These are phyloP conservation scores for Trypanosoma mega DNA, from an alignment of 208 protist species.

Conservation along the genomic window DNA sequence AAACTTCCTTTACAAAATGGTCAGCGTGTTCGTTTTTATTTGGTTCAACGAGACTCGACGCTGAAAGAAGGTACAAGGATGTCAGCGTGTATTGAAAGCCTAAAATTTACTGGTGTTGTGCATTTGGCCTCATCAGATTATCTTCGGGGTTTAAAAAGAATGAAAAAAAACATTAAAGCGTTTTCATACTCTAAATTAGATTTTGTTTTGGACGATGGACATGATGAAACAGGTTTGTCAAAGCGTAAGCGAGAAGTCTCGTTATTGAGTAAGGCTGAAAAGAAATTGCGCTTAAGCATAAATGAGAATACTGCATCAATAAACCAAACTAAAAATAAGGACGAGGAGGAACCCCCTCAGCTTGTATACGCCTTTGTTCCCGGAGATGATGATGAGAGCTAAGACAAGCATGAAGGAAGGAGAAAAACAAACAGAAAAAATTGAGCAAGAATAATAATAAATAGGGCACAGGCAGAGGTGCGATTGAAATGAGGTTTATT, in stretches of 20 bases:
- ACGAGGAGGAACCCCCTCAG: conserved; percentile 38
- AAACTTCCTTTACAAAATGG: conserved; percentile 27
- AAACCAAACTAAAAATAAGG: too few relatives aligned
- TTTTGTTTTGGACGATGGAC: conserved; percentile 19
- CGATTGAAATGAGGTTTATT: neutral
- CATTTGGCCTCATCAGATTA: neutral
- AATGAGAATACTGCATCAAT: too few relatives aligned
- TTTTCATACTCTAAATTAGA: conserved; percentile 13
- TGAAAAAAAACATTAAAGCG: conserved; percentile 10
- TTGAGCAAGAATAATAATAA: neutral
- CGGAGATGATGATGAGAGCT: conserved; percentile 73
- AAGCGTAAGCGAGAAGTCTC: neutral
- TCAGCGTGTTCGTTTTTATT: conserved; percentile 32
- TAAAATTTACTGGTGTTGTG: conserved; percentile 22
- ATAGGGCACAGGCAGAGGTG: neutral
- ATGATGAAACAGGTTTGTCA: conserved; percentile 1
- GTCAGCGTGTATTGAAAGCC: conserved; percentile 1
- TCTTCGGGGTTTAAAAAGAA: neutral
- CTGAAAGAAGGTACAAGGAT: neutral
- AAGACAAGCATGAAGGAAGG: too few relatives aligned
- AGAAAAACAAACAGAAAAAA: neutral
- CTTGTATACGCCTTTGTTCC: conserved; percentile 51
- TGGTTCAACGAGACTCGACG: conserved; percentile 16
- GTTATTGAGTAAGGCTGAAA: too few relatives aligned
- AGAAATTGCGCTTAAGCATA: too few relatives aligned